Evolutionary conservation across 2,329 filamentous ascomycete genomes (phyloP).

Genomic region (Neodidymelliopsis sp.): DNA sequence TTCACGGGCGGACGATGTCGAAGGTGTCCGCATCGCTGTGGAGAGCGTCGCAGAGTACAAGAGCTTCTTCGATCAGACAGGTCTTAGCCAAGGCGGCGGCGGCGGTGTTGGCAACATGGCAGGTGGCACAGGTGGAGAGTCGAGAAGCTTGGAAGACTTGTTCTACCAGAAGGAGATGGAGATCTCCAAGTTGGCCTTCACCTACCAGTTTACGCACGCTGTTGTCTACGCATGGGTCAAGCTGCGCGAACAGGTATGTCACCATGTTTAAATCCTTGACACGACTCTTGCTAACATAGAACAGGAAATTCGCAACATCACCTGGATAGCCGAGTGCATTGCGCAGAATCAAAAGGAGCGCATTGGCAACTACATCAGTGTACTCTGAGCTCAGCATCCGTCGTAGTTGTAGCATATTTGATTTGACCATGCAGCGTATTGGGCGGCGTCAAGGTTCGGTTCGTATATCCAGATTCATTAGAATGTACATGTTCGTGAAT

Average conservation of each 20-base stretch:
- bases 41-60: conserved; percentile 95
- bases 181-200: conserved; percentile 93
- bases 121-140: conserved; percentile 78
- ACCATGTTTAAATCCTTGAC: neutral
- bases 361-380: conserved; percentile 98
- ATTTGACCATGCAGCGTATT: conserved; percentile 36
- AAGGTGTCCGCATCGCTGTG: conserved; percentile 91
- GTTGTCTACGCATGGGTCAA: conserved; percentile 99
- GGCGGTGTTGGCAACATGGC: conserved; percentile 84
- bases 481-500: conserved; percentile 28
- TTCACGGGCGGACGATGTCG: conserved; percentile 90
- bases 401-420: conserved; percentile 38
- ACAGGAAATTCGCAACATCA: conserved; percentile 98
- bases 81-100: conserved; percentile 75
- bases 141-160: conserved; percentile 92
- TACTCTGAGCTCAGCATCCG: conserved; percentile 63
- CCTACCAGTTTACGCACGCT: conserved; percentile 91
- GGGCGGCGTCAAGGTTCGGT: conserved; percentile 40
- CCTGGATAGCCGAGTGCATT: conserved; percentile 99
- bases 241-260: conserved; percentile 88
- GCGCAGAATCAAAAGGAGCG: conserved; percentile 99
- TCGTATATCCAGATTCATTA: conserved; percentile 38
- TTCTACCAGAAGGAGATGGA: conserved; percentile 99
- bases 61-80: conserved; percentile 92
- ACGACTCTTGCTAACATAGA: conserved; percentile 21